Evolutionary conservation across 2,329 filamentous ascomycete genomes (phyloP).

Genomic region (Nakataea oryzae): DNA sequence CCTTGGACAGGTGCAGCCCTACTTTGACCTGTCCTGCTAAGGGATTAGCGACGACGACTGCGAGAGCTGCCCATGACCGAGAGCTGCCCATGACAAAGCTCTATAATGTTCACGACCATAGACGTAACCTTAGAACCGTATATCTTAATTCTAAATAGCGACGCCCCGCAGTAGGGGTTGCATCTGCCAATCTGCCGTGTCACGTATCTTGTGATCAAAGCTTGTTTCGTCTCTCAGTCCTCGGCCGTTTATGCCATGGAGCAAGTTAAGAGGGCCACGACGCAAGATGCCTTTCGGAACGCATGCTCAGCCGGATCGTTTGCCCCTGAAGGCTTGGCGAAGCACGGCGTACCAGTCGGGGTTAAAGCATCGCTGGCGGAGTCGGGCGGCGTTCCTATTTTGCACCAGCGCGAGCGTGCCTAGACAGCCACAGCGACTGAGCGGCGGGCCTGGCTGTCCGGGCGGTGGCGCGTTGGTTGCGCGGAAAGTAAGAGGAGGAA

Average conservation of each 20-base stretch:
- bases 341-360: too few species aligned
- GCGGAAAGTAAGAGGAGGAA: not conserved
- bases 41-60: not conserved
- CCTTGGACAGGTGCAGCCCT: constrained; percentile 14
- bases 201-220: too few species aligned
- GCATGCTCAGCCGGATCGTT: not conserved
- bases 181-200: too few species aligned
- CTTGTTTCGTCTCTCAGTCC: too few species aligned
- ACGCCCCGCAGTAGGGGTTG: not conserved
- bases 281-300: too few species aligned
- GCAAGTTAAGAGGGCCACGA: too few species aligned
- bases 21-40: constrained; percentile 19
- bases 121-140: not conserved
- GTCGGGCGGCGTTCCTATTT: not conserved
- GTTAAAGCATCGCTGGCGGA: not conserved
- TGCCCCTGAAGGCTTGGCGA: not conserved
- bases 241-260: too few species aligned
- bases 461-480: not conserved
- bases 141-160: not conserved
- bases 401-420: too few species aligned
- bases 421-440: not conserved
- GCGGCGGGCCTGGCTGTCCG: not conserved
- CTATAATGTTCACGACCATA: not conserved
- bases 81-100: not conserved
- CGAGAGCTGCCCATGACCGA: too few species aligned